Evolutionary conservation across 2,329 filamentous ascomycete genomes (phyloP).

Genomic region (Talaromyces rugulosus): DNA sequence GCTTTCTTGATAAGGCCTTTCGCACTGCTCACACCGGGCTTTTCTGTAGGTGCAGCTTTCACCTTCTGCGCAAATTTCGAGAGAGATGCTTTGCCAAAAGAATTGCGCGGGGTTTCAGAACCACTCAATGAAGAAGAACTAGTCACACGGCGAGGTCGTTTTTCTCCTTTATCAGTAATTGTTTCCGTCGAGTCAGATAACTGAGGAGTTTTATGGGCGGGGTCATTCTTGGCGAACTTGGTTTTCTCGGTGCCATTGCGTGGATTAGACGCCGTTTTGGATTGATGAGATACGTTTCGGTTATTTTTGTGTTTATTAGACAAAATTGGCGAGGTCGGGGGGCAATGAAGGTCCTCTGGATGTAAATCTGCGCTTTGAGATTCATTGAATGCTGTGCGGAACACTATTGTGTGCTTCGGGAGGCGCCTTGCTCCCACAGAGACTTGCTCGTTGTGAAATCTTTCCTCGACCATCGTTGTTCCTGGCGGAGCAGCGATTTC

Average conservation of each 20-base stretch:
- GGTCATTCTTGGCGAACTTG: neutral
- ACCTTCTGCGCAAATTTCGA: slow-evolving; percentile 32
- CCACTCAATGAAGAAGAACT: slow-evolving; percentile 17
- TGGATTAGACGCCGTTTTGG: neutral
- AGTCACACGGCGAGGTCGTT: slow-evolving; percentile 9
- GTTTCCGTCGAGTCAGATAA: neutral
- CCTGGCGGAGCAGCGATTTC: slow-evolving; percentile 43
- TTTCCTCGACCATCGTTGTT: slow-evolving; percentile 43
- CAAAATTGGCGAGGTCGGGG: neutral
- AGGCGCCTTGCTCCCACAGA: slow-evolving; percentile 25
- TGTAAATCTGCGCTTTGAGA: slow-evolving; percentile 34
- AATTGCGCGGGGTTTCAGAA: slow-evolving; percentile 20
- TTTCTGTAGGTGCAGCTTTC: slow-evolving; percentile 23
- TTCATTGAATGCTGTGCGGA: slow-evolving; percentile 41
- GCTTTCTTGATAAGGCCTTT: slow-evolving; percentile 18
- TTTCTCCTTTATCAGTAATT: slow-evolving; percentile 5
- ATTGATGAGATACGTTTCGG: neutral
- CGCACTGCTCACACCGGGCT: slow-evolving; percentile 19
- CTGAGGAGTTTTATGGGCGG: neutral
- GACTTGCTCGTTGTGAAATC: slow-evolving; percentile 46
- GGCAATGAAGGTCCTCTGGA: slow-evolving; percentile 13
- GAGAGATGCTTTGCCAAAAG: slow-evolving; percentile 24
- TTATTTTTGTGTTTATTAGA: neutral
- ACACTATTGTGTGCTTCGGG: slow-evolving; percentile 44
- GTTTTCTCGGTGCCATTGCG: neutral